These are phyloP conservation scores for Fusarium tupiense DNA, from an alignment of 2,329 filamentous ascomycete genomes.

Conservation along the genomic window DNA sequence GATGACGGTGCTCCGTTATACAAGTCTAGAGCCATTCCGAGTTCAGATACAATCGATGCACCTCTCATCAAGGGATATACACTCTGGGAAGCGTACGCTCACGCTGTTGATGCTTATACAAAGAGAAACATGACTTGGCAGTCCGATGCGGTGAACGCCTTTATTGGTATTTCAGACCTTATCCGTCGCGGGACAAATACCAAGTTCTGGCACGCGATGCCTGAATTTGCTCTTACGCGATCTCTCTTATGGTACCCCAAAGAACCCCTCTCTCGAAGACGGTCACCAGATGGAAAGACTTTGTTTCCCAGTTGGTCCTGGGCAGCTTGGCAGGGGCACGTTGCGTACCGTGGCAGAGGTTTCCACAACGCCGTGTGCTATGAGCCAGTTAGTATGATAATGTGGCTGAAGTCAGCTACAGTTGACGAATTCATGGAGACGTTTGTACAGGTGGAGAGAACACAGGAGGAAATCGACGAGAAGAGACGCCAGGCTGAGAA, in stretches of 20 bases:
- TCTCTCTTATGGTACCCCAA: slow-evolving; percentile 15
- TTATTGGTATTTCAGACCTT: slow-evolving; percentile 19
- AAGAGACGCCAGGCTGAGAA: background rate
- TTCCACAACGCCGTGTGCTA: slow-evolving; percentile 13
- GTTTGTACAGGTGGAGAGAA: background rate
- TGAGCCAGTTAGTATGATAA: background rate
- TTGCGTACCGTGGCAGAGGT: slow-evolving; percentile 7
- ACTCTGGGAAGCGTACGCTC: slow-evolving; percentile 9
- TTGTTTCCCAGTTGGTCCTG: slow-evolving; percentile 22
- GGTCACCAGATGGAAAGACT: background rate
- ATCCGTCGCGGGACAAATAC: slow-evolving; percentile 14
- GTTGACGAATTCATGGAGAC: background rate
- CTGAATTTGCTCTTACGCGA: background rate
- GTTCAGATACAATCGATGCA: background rate
- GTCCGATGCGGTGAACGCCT: slow-evolving; percentile 21
- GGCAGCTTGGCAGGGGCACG: slow-evolving; percentile 22
- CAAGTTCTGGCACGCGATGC: slow-evolving; percentile 24
- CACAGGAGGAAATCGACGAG: slow-evolving; percentile 6
- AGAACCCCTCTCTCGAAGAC: slow-evolving; percentile 1
- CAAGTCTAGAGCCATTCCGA: background rate
- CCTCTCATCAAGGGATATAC: slow-evolving; percentile 6
- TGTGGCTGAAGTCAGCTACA: background rate
- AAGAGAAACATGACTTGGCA: slow-evolving; percentile 21
- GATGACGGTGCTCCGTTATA: background rate
- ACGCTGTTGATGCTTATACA: slow-evolving; percentile 13